Base-by-base conservation (phyloP, 768 basidiomycete genomes). In the Amanita exitialis region DNA sequence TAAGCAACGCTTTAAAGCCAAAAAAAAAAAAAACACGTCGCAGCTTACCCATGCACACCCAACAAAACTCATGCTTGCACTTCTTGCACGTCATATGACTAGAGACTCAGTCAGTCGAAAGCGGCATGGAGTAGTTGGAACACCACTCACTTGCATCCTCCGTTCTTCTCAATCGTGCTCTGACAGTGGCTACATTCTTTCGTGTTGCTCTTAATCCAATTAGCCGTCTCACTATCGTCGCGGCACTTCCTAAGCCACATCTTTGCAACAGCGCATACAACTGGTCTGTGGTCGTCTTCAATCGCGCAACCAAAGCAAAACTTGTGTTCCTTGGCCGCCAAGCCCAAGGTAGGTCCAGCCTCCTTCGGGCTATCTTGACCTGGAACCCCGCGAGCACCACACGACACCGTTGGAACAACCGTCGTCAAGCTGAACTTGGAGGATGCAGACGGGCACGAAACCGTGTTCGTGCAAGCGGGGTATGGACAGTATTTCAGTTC, bases 51-150 rank as follows among this genome's bases (percentile, higher is more conserved):
- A 97, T 96, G 70, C 96, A 99, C 36, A 99, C 94, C 96, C 96
- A 99, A 65, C 96, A 99, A 66, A 97, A 99, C 72, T 91, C 90
- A 58, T 92, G 82, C 62, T 91, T 95, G 77, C 96, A 98, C 70
- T 97, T 98, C 77, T 96, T 95, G 75, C 96, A 98, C 16, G 95
- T 98, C 95, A 99, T 99, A 66, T 99, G 96, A 74, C 94, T 96
- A 56, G 37, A 43, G 47, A 43, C 18, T 21, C 16, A 44, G 16
- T 35, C 15, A 44, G 23, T 15, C 32, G 23, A 43, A 34, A 20
- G 5, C 5, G 16, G 23, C 18, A 27, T 49, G 59, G 58, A 39
- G 9, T 30, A 52, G 47, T 52, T 21, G 15, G 49, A 12, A 6
- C 52, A 48, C 8, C 18, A 52, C 50, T 37, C 62, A 97, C 93